Evolutionary conservation across 345 rosid species (phyloP).

Genomic region (Streptanthus diversifolius): DNA sequence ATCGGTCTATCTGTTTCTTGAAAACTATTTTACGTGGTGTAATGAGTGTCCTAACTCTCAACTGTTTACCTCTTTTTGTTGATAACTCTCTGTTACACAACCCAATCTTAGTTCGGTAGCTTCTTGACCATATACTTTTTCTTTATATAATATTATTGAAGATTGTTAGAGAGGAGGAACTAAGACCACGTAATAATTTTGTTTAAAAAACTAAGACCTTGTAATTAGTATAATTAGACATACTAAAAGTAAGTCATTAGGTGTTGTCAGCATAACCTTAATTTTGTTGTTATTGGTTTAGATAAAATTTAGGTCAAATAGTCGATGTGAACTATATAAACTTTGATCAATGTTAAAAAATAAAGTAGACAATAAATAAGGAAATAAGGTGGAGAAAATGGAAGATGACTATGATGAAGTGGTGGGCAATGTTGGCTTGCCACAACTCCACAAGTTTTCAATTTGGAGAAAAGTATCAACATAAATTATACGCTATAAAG

Average conservation of each 20-base stretch:
- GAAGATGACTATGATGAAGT: slow-evolving; percentile 34
- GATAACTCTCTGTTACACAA: slow-evolving; percentile 22
- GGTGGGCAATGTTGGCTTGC: slow-evolving; percentile 28
- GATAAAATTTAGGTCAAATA: slow-evolving; percentile 27
- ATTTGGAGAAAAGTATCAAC: slow-evolving; percentile 11
- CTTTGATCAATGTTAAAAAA: neutral
- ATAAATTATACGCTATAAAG: slow-evolving; percentile 16
- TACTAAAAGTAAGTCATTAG: neutral
- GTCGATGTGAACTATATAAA: slow-evolving; percentile 23
- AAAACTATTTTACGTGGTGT: slow-evolving; percentile 25
- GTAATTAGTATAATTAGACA: neutral
- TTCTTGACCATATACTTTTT: neutral
- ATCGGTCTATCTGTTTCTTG: slow-evolving; percentile 26
- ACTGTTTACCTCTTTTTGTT: slow-evolving; percentile 20
- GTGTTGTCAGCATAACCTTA: slow-evolving; percentile 1
- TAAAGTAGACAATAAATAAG: slow-evolving; percentile 1
- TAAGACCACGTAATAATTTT: neutral
- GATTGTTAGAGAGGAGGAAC: slow-evolving; percentile 11
- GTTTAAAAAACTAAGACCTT: slow-evolving; percentile 4
- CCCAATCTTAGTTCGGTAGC: slow-evolving; percentile 19
- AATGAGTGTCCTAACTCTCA: slow-evolving; percentile 25
- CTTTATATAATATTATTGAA: neutral
- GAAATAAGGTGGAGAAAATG: slow-evolving; percentile 3
- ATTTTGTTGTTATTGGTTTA: slow-evolving; percentile 2
- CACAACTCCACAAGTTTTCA: slow-evolving; percentile 31